Conservation (phyloP, 139 green algal species). For the Penium margaritaceum region DNA sequence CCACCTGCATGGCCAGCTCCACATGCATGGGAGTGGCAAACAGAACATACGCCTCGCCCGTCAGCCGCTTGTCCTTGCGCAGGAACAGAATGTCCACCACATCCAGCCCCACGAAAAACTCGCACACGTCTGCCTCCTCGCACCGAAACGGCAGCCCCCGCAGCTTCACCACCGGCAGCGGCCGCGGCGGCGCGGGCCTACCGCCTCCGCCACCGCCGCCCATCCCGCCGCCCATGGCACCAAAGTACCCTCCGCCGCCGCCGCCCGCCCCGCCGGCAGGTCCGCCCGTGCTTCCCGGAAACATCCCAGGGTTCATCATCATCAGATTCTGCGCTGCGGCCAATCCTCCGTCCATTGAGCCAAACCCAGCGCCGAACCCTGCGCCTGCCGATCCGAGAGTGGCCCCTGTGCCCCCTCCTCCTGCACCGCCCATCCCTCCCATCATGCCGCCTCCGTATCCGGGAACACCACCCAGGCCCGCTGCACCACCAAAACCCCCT, state of each 20-base stretch:
- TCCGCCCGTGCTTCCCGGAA: background rate
- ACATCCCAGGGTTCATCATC: no score
- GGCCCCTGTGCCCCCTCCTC: no score
- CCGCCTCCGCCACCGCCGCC: slow-evolving; percentile 6
- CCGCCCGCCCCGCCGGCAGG: background rate
- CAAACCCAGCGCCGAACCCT: no score
- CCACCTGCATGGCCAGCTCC: slow-evolving; percentile 26
- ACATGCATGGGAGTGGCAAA: slow-evolving; percentile 38
- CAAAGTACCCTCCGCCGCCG: background rate
- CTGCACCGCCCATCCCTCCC: no score
- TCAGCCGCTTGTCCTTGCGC: slow-evolving; percentile 26
- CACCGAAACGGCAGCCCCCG: slow-evolving; percentile 39
- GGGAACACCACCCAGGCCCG: no score
- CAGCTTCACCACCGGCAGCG: slow-evolving; percentile 47
- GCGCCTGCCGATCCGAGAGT: no score
- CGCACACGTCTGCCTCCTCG: slow-evolving; percentile 39
- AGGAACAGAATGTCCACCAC: slow-evolving; percentile 46
- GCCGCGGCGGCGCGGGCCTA: background rate
- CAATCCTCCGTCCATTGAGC: no score
- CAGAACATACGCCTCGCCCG: slow-evolving; percentile 45
- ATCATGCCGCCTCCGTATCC: no score
- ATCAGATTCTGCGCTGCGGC: no score
- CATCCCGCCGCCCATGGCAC: slow-evolving; percentile 10
- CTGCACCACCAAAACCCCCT: no score
- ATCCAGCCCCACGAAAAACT: slow-evolving; percentile 45